phyloP scores from a whole-genome alignment of 352 stramenopile genomes.

The Phytophthora pluvialis region DNA sequence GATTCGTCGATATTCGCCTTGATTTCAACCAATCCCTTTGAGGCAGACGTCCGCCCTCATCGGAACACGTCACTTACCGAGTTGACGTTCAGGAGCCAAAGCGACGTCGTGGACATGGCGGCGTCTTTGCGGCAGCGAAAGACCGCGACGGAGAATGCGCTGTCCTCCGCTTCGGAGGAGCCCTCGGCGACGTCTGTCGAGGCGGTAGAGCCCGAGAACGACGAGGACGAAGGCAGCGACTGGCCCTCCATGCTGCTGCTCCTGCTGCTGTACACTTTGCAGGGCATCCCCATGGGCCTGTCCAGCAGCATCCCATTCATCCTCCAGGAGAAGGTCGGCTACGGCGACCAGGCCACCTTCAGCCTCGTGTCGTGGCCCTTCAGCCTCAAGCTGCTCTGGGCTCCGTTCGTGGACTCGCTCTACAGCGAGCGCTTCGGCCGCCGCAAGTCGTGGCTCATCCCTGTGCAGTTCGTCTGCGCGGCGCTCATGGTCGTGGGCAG shows the following conservation, averaged over 20 bases:
- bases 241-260: conserved; percentile 91
- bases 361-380: conserved; percentile 98
- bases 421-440: conserved; percentile 93
- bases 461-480: conserved; percentile 96
- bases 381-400: conserved; percentile 99
- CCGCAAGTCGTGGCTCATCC: conserved; percentile 97
- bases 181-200: conserved; percentile 12
- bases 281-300: conserved; percentile 99
- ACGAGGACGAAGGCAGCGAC: conserved; percentile 60
- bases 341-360: conserved; percentile 98
- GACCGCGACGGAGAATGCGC: conserved; percentile 2
- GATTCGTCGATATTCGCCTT: neutral
- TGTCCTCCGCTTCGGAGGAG: conserved; percentile 12
- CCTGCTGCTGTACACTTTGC: conserved; percentile 98
- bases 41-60: neutral
- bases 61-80: conserved; percentile 41
- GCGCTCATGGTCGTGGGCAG: conserved; percentile 94
- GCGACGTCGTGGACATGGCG: conserved; percentile 29
- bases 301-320: conserved; percentile 98
- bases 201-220: conserved; percentile 13
- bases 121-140: conserved; percentile 50
- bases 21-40: conserved; percentile 27
- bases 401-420: conserved; percentile 96
- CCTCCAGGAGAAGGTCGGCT: conserved; percentile 97
- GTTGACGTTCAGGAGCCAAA: conserved; percentile 17